Evolutionary conservation across 2,329 filamentous ascomycete genomes (phyloP).

Genomic region (Fusarium subglutinans): DNA sequence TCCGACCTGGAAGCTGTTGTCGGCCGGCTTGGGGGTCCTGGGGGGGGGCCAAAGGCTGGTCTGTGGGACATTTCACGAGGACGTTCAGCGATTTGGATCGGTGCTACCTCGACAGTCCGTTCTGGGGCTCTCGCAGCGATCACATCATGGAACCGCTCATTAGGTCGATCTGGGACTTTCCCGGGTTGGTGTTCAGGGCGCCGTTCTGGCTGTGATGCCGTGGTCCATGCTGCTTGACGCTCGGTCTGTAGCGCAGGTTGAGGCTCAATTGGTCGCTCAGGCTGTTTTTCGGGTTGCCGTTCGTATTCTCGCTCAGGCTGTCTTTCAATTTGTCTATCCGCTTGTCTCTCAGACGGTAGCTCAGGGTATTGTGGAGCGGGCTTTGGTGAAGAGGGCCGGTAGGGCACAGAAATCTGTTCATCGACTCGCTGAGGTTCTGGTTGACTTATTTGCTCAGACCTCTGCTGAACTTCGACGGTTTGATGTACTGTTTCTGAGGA

Average conservation of each 20-base stretch:
- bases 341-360: not conserved
- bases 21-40: not conserved
- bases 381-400: slow-evolving; percentile 11
- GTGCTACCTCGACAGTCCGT: slow-evolving; percentile 4
- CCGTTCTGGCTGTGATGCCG: not conserved
- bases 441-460: not conserved
- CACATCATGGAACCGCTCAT: slow-evolving; percentile 6
- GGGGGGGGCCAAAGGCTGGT: not conserved
- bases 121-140: slow-evolving; percentile 2
- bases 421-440: not conserved
- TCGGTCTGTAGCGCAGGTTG: not conserved
- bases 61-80: not conserved
- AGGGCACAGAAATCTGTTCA: slow-evolving; percentile 13
- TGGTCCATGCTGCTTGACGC: not conserved
- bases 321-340: not conserved
- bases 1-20: slow-evolving; percentile 17
- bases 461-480: slow-evolving; percentile 15
- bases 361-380: not conserved
- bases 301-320: not conserved
- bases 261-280: not conserved
- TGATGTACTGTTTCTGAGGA: slow-evolving; percentile 12
- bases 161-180: not conserved
- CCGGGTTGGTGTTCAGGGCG: slow-evolving; percentile 1
- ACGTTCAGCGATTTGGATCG: slow-evolving; percentile 1
- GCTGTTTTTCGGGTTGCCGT: not conserved